phyloP scores from a whole-genome alignment of 768 basidiomycete species.

The Phanerochaete sordida region DNA sequence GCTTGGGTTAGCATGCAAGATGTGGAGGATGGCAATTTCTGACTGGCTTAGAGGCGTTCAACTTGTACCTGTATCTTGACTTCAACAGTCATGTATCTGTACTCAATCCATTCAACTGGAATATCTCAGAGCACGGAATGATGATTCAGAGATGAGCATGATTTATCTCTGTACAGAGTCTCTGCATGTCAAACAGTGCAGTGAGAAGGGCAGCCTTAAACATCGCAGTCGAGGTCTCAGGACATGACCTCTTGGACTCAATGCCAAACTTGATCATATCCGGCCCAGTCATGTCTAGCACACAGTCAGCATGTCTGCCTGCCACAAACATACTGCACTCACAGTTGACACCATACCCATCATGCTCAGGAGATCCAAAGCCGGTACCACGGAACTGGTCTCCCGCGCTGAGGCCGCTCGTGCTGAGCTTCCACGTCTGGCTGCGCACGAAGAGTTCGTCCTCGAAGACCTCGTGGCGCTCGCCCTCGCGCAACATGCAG shows the following conservation, averaged over 20 bases:
- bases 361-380: slow-evolving; percentile 76
- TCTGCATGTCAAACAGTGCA: slow-evolving; percentile 68
- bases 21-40: slow-evolving; percentile 32
- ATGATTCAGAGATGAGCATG: slow-evolving; percentile 15
- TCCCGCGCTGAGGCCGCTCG: slow-evolving; percentile 86
- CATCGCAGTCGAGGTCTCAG: slow-evolving; percentile 61
- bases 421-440: slow-evolving; percentile 84
- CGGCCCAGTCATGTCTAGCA: slow-evolving; percentile 74
- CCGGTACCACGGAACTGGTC: slow-evolving; percentile 87
- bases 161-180: slow-evolving; percentile 13
- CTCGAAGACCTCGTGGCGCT: slow-evolving; percentile 63
- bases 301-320: slow-evolving; percentile 17
- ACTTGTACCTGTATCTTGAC: not conserved
- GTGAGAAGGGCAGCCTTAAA: slow-evolving; percentile 62
- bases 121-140: not conserved
- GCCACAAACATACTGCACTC: slow-evolving; percentile 26
- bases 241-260: slow-evolving; percentile 78
- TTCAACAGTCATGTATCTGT: slow-evolving; percentile 4
- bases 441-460: slow-evolving; percentile 74
- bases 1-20: slow-evolving; percentile 36
- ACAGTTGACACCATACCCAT: slow-evolving; percentile 97
- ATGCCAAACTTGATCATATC: slow-evolving; percentile 87
- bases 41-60: not conserved
- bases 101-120: slow-evolving; percentile 10
- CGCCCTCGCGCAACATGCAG: slow-evolving; percentile 57